Percentiles rank a stretch among this genome's conserved stretches.
Evolutionary conservation across 2,329 filamentous ascomycete genomes (phyloP).

Genomic region (Fusarium veterinarium): DNA sequence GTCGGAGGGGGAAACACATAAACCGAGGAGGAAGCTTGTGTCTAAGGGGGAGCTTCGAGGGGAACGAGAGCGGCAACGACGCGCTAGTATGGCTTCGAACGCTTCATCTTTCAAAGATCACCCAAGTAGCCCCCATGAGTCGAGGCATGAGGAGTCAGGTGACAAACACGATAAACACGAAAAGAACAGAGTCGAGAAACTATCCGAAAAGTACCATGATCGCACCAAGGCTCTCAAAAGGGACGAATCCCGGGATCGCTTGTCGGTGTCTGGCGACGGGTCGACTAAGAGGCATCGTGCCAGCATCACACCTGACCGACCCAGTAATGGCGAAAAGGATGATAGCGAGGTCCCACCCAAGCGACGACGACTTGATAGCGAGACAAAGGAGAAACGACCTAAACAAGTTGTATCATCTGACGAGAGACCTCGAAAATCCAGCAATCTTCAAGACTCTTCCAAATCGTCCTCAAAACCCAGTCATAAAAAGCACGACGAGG

Average conservation of each 20-base stretch:
- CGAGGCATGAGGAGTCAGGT: slow-evolving; percentile 58
- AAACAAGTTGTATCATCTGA: slow-evolving; percentile 60
- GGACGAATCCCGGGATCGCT: slow-evolving; percentile 68
- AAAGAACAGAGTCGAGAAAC: slow-evolving; percentile 54
- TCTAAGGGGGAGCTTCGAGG: slow-evolving; percentile 72
- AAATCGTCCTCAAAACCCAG: slow-evolving; percentile 50
- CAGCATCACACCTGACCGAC: slow-evolving; percentile 68
- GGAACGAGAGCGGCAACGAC: slow-evolving; percentile 68
- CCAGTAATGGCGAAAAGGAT: slow-evolving; percentile 65
- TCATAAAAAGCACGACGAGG: slow-evolving; percentile 58
- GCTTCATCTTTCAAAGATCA: slow-evolving; percentile 63
- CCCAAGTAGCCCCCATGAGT: slow-evolving; percentile 63
- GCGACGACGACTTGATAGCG: slow-evolving; percentile 66
- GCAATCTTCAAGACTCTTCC: slow-evolving; percentile 54
- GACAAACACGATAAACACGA: slow-evolving; percentile 60
- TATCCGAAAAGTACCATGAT: slow-evolving; percentile 68
- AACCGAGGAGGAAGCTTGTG: slow-evolving; percentile 71
- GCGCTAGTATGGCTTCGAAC: slow-evolving; percentile 68
- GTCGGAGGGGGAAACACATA: slow-evolving; percentile 68
- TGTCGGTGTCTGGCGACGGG: slow-evolving; percentile 62
- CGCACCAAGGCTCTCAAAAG: slow-evolving; percentile 70
- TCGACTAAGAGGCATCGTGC: slow-evolving; percentile 68
- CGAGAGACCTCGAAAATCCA: slow-evolving; percentile 57
- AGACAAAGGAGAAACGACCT: slow-evolving; percentile 61
- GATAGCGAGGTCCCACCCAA: slow-evolving; percentile 64